These are phyloP conservation scores for Phylloporus arenicola DNA, from an alignment of 768 basidiomycete species.

Conservation along the genomic window DNA sequence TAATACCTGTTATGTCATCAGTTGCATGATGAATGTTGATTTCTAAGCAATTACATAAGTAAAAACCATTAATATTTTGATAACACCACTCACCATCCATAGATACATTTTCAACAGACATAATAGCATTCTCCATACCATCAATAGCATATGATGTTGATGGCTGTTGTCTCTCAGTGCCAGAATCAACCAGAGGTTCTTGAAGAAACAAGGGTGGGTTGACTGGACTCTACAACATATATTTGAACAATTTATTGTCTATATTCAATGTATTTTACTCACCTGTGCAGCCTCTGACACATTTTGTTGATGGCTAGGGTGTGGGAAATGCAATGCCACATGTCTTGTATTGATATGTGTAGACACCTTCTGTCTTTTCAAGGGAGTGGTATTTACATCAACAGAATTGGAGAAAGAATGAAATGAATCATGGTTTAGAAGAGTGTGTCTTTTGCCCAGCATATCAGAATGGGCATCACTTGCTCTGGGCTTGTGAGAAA, in stretches of 20 bases:
- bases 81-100: background rate
- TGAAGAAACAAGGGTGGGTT: background rate
- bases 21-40: no score
- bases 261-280: background rate
- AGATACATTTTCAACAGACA: background rate
- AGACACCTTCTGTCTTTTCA: slow-evolving; percentile 7
- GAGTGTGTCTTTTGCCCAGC: slow-evolving; percentile 3
- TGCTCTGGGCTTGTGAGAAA: background rate
- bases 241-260: background rate
- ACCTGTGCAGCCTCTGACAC: slow-evolving; percentile 1
- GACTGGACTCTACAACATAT: background rate
- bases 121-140: background rate
- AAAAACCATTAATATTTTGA: background rate
- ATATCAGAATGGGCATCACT: background rate
- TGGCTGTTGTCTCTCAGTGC: background rate
- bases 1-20: background rate
- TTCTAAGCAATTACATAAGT: background rate
- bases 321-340: background rate
- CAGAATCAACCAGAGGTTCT: background rate
- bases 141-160: accelerated
- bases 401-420: background rate
- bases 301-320: background rate
- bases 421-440: background rate
- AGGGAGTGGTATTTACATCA: background rate
- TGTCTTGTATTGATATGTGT: slow-evolving; percentile 21